Conservation (phyloP, 1,284 basidiomycete species). For the Heterobasidion irregulare region DNA sequence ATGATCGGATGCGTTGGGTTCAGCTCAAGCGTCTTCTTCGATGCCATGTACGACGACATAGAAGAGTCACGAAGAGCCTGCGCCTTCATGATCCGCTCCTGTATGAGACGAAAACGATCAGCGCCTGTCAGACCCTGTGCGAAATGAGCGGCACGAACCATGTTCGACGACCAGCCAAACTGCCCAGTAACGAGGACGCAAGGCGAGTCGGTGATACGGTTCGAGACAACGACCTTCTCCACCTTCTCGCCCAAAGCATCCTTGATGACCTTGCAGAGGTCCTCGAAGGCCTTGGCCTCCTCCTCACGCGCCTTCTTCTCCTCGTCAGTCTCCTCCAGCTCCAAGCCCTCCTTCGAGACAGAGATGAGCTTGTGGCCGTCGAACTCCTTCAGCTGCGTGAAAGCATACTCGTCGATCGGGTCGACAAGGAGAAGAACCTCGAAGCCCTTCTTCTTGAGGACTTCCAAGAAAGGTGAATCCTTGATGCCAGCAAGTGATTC, state of each 20-base stretch:
- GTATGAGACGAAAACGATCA: conserved; percentile 8
- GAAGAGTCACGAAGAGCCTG: conserved; percentile 98
- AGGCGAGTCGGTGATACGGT: conserved; percentile 95
- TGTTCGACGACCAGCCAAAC: conserved; percentile 99
- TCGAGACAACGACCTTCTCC: conserved; percentile 98
- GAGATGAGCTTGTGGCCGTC: conserved; percentile 98
- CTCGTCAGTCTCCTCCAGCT: conserved; percentile 98
- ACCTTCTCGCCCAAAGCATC: conserved; percentile 99
- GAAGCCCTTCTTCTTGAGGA: conserved; percentile 99
- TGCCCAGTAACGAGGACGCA: conserved; percentile 97
- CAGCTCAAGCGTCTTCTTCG: conserved; percentile 98
- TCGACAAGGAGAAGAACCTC: conserved; percentile 97
- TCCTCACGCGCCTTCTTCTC: conserved; percentile 93
- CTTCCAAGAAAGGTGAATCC: conserved; percentile 98
- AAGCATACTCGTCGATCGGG: conserved; percentile 97
- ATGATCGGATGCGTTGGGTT: conserved; percentile 94
- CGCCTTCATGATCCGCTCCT: conserved; percentile 99
- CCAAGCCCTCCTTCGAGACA: conserved; percentile 98
- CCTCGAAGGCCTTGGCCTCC: conserved; percentile 80
- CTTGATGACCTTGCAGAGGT: conserved; percentile 94
- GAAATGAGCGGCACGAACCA: conserved; percentile 44
- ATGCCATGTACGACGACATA: conserved; percentile 99
- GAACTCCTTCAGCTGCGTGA: conserved; percentile 99
- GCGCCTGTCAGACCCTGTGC: conserved; percentile 6
- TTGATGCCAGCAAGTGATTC: conserved; percentile 89